Conservation (phyloP, 495 filamentous ascomycete genomes). For the Daldinia concentrica region DNA sequence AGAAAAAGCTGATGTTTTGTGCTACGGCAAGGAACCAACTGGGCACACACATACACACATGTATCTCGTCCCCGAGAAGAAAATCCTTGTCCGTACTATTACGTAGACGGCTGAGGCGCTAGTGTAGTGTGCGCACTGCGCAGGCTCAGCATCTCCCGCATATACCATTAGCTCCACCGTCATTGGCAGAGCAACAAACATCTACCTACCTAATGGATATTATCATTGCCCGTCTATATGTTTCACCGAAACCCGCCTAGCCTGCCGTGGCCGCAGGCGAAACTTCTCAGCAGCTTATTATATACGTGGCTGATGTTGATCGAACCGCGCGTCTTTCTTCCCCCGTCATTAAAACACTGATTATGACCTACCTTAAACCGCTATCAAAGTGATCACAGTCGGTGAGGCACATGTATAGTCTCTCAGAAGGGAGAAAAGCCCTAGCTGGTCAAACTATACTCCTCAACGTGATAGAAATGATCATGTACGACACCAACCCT, state of each 20-base stretch:
- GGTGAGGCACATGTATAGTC: not conserved
- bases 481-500: slow-evolving; percentile 12
- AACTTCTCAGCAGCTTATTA: slow-evolving; percentile 11
- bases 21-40: slow-evolving; percentile 11
- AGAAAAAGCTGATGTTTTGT: slow-evolving; percentile 6
- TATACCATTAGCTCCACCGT: slow-evolving; percentile 28
- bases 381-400: not conserved
- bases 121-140: not conserved
- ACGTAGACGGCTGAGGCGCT: slow-evolving; percentile 32
- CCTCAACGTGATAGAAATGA: not conserved
- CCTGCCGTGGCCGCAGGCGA: slow-evolving; percentile 1
- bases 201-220: not conserved
- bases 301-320: not conserved
- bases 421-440: not conserved
- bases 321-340: not conserved
- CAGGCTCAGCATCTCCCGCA: slow-evolving; percentile 5
- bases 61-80: not conserved
- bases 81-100: slow-evolving; percentile 18
- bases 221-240: slow-evolving; percentile 7
- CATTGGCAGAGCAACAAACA: slow-evolving; percentile 17
- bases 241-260: slow-evolving; percentile 34
- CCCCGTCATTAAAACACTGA: not conserved
- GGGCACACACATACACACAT: not conserved
- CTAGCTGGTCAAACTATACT: not conserved
- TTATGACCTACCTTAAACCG: not conserved